Conservation (phyloP, 306 rosid genomes). For the Lathyrus aphaca region DNA sequence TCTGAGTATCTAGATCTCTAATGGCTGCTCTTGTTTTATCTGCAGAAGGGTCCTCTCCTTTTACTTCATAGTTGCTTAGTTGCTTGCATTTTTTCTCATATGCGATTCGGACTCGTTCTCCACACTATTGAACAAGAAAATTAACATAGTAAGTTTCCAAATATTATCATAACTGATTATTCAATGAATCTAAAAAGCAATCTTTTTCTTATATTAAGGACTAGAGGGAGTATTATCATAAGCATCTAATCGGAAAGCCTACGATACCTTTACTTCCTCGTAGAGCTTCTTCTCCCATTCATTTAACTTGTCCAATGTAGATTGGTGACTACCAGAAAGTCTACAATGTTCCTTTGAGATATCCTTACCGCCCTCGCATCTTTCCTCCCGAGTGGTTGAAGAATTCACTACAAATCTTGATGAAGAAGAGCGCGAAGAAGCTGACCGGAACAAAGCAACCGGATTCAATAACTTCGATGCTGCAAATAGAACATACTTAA, state of each 20-base stretch:
- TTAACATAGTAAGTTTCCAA: neutral
- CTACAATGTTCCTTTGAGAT: slow-evolving; percentile 57
- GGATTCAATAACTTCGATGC: slow-evolving; percentile 89
- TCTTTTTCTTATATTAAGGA: too few species aligned
- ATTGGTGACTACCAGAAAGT: slow-evolving; percentile 74
- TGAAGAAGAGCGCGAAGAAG: slow-evolving; percentile 76
- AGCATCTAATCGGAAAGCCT: neutral
- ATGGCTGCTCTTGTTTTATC: slow-evolving; percentile 78
- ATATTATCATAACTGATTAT: too few species aligned
- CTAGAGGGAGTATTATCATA: too few species aligned
- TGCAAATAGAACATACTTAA: slow-evolving; percentile 43
- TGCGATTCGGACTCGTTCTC: slow-evolving; percentile 74
- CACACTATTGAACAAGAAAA: slow-evolving; percentile 61
- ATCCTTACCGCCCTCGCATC: slow-evolving; percentile 50
- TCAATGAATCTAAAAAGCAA: too few species aligned
- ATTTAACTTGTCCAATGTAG: slow-evolving; percentile 80
- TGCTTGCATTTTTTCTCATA: slow-evolving; percentile 80
- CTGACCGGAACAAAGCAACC: slow-evolving; percentile 76
- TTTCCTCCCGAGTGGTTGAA: slow-evolving; percentile 59
- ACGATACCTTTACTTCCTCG: slow-evolving; percentile 79
- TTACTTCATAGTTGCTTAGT: slow-evolving; percentile 74
- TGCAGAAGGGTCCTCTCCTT: slow-evolving; percentile 68
- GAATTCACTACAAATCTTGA: slow-evolving; percentile 61
- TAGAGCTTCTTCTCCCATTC: slow-evolving; percentile 96
- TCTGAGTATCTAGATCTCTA: slow-evolving; percentile 81